A percentile compares a stretch with the other conserved stretches of the same genome.
Evolutionary conservation across 2,329 filamentous ascomycete genomes (phyloP).

Genomic region (Scopulariopsis brevicaulis): DNA sequence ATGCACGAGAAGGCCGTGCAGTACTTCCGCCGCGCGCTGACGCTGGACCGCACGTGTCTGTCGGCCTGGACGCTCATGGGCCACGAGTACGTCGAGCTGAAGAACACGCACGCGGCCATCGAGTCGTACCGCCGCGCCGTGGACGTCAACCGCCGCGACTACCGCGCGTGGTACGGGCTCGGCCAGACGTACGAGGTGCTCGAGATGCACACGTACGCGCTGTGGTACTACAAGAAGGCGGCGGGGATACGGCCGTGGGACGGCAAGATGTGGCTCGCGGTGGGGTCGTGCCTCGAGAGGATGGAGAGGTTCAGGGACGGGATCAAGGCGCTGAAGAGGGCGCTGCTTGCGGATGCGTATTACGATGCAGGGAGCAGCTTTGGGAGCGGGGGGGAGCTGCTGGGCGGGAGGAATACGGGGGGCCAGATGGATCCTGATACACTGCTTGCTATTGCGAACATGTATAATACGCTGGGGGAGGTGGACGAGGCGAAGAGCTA

Average conservation of each 20-base stretch:
- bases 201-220: slow-evolving; percentile 93
- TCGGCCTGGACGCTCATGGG: slow-evolving; percentile 99
- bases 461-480: slow-evolving; percentile 75
- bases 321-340: slow-evolving; percentile 90
- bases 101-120: slow-evolving; percentile 95
- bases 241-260: slow-evolving; percentile 91
- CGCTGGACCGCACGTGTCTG: slow-evolving; percentile 78
- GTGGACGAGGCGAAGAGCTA: slow-evolving; percentile 76
- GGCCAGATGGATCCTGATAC: slow-evolving; percentile 78
- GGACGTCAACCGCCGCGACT: slow-evolving; percentile 91
- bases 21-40: slow-evolving; percentile 89
- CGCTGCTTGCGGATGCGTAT: slow-evolving; percentile 77
- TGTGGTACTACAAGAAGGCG: slow-evolving; percentile 97
- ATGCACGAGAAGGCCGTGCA: slow-evolving; percentile 97
- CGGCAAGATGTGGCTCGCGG: slow-evolving; percentile 97
- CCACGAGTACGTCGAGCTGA: slow-evolving; percentile 96
- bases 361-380: slow-evolving; percentile 57
- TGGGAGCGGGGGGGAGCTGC: slow-evolving; percentile 30
- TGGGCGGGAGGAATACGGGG: slow-evolving; percentile 36
- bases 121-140: slow-evolving; percentile 93
- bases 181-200: slow-evolving; percentile 96
- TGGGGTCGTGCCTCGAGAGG: slow-evolving; percentile 82
- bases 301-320: slow-evolving; percentile 81
- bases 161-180: slow-evolving; percentile 94
- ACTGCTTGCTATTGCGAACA: slow-evolving; percentile 74